These are phyloP conservation scores for Tilletia caries DNA, from an alignment of 1,284 basidiomycete species.

Conservation along the genomic window DNA sequence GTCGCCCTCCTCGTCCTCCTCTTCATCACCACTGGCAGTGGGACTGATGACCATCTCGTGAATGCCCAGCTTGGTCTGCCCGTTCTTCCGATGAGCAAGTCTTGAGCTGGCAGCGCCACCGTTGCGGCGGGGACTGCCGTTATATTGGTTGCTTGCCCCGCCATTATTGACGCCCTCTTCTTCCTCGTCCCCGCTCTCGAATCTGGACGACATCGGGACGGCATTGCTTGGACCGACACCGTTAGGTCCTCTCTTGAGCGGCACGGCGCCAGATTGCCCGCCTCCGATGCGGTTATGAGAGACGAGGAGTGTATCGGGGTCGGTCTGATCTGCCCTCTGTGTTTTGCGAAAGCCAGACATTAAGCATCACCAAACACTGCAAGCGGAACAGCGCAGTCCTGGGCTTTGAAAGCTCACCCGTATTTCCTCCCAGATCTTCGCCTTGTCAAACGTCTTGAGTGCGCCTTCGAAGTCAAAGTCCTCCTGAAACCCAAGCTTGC, in stretches of 20 bases:
- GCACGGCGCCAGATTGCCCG: not conserved
- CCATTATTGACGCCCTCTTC: not conserved
- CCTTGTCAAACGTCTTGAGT: constrained; percentile 14
- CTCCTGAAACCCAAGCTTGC: not conserved
- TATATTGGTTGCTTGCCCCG: not conserved
- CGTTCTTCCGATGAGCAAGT: not conserved
- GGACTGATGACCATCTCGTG: constrained; percentile 1
- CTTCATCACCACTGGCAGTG: not conserved
- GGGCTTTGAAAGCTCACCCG: not conserved
- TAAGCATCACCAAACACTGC: not conserved
- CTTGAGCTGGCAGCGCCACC: no score
- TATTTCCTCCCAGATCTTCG: constrained; percentile 16
- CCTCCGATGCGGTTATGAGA: constrained; percentile 1
- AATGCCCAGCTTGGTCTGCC: constrained; percentile 3
- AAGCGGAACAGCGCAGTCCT: no score
- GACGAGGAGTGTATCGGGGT: constrained; percentile 5
- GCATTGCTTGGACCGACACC: not conserved
- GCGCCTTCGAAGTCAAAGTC: constrained; percentile 17
- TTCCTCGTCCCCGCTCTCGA: not conserved
- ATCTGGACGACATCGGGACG: not conserved
- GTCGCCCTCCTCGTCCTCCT: no score
- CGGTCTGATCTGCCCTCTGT: constrained; percentile 11
- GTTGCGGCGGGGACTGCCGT: not conserved
- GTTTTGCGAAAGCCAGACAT: not conserved
- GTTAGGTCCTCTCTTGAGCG: not conserved